A percentile compares a stretch with the other conserved stretches of the same genome.
These are phyloP conservation scores for Phaeolepiota aurea DNA, from an alignment of 768 basidiomycete species.

Conservation along the genomic window DNA sequence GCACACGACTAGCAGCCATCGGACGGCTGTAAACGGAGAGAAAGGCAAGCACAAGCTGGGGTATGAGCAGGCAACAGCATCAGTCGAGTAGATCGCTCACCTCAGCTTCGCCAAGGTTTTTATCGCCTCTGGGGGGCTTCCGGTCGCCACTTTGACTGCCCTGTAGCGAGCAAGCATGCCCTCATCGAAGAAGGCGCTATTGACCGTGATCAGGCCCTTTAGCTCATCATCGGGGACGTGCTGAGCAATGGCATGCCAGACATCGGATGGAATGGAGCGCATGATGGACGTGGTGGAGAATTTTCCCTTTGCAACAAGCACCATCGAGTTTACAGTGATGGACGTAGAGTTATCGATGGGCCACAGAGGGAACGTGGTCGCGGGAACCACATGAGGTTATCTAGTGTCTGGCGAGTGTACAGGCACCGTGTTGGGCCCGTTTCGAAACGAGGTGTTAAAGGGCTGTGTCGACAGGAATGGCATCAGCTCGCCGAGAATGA, in stretches of 20 bases:
- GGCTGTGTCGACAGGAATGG: not conserved
- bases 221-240: conserved; percentile 20
- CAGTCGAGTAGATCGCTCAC: not conserved
- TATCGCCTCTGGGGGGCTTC: not conserved
- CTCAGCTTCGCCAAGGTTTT: not conserved
- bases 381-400: not conserved
- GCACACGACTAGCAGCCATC: not conserved
- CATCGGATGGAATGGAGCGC: conserved; percentile 20
- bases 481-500: not conserved
- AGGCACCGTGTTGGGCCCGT: not conserved
- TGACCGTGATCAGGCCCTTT: conserved; percentile 16
- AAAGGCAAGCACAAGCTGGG: no score
- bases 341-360: not conserved
- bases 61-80: no score
- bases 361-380: not conserved
- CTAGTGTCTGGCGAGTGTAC: no score
- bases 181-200: conserved; percentile 21
- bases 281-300: conserved; percentile 1
- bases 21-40: conserved; percentile 4
- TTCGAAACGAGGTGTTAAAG: not conserved
- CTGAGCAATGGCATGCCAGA: conserved; percentile 21
- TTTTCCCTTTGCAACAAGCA: not conserved
- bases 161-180: conserved; percentile 20
- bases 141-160: conserved; percentile 6
- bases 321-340: no score